Evolutionary conservation across 2,329 filamentous ascomycete genomes (phyloP).

Genomic region (Trichothecium sympodiale): DNA sequence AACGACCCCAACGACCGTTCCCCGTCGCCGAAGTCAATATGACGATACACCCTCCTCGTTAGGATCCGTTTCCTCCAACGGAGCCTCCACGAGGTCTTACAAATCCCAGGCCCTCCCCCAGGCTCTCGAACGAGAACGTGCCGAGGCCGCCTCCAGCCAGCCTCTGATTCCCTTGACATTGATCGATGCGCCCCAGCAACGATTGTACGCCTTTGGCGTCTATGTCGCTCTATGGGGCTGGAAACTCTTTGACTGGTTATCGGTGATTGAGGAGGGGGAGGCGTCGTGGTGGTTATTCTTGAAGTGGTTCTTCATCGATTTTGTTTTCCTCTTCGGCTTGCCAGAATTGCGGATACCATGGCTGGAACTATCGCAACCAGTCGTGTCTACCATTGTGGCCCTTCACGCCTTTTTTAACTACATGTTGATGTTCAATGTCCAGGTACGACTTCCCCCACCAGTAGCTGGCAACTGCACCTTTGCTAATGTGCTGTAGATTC

Average conservation of each 20-base stretch:
- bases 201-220: conserved; percentile 74
- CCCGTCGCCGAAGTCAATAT: conserved; percentile 19
- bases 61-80: conserved; percentile 17
- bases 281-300: conserved; percentile 84
- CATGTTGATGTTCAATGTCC: conserved; percentile 87
- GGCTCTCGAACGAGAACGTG: conserved; percentile 30
- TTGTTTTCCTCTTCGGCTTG: conserved; percentile 74
- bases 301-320: conserved; percentile 88
- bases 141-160: conserved; percentile 17
- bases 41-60: conserved; percentile 21
- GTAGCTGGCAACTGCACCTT: neutral
- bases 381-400: conserved; percentile 60
- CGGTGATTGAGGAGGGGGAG: conserved; percentile 67
- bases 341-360: conserved; percentile 88
- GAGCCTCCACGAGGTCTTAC: conserved; percentile 11
- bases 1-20: conserved; percentile 51
- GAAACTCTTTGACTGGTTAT: conserved; percentile 79
- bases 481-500: conserved; percentile 38
- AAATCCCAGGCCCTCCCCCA: conserved; percentile 29
- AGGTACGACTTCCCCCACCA: conserved; percentile 35
- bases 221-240: conserved; percentile 69
- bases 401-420: conserved; percentile 64
- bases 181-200: conserved; percentile 82
- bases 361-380: conserved; percentile 79
- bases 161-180: conserved; percentile 74